Evolutionary conservation across 805 yeast genomes (phyloP).

Genomic region (Tetrapisispora arboricola): DNA sequence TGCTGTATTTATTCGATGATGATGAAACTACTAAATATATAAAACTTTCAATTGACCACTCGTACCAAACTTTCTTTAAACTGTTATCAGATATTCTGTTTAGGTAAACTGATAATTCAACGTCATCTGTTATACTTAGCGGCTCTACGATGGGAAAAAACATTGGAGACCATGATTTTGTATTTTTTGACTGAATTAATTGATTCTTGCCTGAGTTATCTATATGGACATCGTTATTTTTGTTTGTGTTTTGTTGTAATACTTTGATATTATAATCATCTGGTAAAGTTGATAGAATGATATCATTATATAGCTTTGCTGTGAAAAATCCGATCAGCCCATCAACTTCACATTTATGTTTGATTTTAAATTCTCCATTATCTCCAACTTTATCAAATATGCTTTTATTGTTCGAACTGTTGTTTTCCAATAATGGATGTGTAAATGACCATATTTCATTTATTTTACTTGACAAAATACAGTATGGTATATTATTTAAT

Average conservation of each 20-base stretch:
- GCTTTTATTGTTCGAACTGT: constrained; percentile 9
- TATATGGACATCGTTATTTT: not conserved
- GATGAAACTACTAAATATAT: constrained; percentile 31
- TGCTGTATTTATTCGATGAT: not conserved
- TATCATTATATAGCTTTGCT: constrained; percentile 55
- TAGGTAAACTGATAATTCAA: constrained; percentile 43
- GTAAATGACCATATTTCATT: constrained; percentile 51
- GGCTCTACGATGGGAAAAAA: constrained; percentile 53
- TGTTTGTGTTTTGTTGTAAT: not conserved
- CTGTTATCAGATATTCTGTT: constrained; percentile 34
- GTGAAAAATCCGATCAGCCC: constrained; percentile 69
- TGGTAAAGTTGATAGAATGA: constrained; percentile 28
- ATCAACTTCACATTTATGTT: constrained; percentile 47
- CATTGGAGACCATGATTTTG: constrained; percentile 61
- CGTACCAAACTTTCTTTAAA: constrained; percentile 49
- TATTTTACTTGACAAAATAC: constrained; percentile 36
- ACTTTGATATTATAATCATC: constrained; percentile 10
- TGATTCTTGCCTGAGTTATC: not conserved
- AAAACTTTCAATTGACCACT: constrained; percentile 51
- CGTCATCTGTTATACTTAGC: constrained; percentile 40
- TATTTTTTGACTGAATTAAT: constrained; percentile 30
- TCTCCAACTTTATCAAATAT: constrained; percentile 16
- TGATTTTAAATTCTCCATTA: constrained; percentile 32
- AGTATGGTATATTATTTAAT: constrained; percentile 33
- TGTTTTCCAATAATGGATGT: constrained; percentile 35